Base-by-base conservation (phyloP, 805 yeast genomes). In the Wickerhamomyces alni region DNA sequence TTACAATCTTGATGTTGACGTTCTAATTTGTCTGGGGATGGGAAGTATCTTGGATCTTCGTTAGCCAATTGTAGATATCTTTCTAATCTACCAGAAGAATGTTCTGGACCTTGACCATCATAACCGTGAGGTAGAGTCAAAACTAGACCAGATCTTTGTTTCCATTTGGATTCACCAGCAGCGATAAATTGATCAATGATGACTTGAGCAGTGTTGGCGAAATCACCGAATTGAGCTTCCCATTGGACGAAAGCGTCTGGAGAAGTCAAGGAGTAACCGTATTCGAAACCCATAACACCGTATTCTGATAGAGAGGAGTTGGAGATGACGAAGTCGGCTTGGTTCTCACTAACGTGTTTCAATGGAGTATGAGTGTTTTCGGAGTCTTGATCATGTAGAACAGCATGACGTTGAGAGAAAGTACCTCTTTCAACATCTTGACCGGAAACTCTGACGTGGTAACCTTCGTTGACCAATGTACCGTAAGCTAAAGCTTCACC, bases 361-460 rank as follows among this genome's bases (percentile, higher is more conserved):
- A 93, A 76, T 56, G 99, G 98, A 43, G 87, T 82, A 70, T 84
- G 80, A 22, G 86, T 80, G 35, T 69, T 68, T 67, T 89, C 97
- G 36, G 85, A 80, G 40, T 78, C 71, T 72, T 93, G 99, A 67
- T 93, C 99, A 65, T 93, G 99, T 64, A 93, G 74, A 35, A 93
- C 97, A 43, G 98, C 91, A 62, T 93, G 99, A 72, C 99, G 91
- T 74, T 93, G 99, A 40, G 99, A 93, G 77, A 93, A 91, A 30
- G 99, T 93, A 74, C 99, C 99, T 80, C 99, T 88, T 77, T 93
- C 99, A 51, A 93, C 98, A 77, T 93, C 99, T 74, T 93, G 98
- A 64, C 99, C 99, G 35, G 96, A 86, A 37, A 93, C 84, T 74
- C 99, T 86, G 44, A 93, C 94, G 57, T 91, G 95, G 70, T 82